Conservation (phyloP, 2,329 filamentous ascomycete genomes). For the Alternaria alternata region DNA sequence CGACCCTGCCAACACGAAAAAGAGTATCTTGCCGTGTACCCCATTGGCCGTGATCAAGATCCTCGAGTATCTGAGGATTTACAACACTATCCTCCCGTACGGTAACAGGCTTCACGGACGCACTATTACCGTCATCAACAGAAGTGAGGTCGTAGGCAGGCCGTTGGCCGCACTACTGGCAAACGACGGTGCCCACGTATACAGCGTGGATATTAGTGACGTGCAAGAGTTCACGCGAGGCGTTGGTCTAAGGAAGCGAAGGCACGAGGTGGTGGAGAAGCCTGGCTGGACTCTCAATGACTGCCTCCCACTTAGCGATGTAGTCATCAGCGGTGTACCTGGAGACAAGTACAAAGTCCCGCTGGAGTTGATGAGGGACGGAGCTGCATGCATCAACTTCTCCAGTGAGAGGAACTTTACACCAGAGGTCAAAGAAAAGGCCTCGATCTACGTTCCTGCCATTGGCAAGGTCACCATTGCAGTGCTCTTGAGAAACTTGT, state of each 20-base stretch:
- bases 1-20: slow-evolving; percentile 80
- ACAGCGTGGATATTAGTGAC: slow-evolving; percentile 91
- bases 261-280: slow-evolving; percentile 87
- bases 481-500: slow-evolving; percentile 84
- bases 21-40: slow-evolving; percentile 94
- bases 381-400: slow-evolving; percentile 98
- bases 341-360: slow-evolving; percentile 90
- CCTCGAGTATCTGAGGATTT: slow-evolving; percentile 92
- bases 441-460: slow-evolving; percentile 94
- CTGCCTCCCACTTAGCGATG: slow-evolving; percentile 86
- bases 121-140: slow-evolving; percentile 95
- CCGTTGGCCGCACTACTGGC: slow-evolving; percentile 91
- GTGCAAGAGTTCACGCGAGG: slow-evolving; percentile 93
- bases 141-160: slow-evolving; percentile 92
- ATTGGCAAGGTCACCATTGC: slow-evolving; percentile 98
- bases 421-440: slow-evolving; percentile 89
- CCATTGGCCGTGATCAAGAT: slow-evolving; percentile 97
- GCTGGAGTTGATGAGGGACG: slow-evolving; percentile 80
- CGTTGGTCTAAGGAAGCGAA: slow-evolving; percentile 81
- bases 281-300: slow-evolving; percentile 81
- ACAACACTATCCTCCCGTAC: slow-evolving; percentile 92
- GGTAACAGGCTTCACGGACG: slow-evolving; percentile 93
- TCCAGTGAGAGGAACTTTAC: slow-evolving; percentile 95
- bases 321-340: slow-evolving; percentile 93
- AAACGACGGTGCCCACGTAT: slow-evolving; percentile 95